Base-by-base conservation (phyloP, 2,329 filamentous ascomycete genomes). In the Neofusicoccum sp. region DNA sequence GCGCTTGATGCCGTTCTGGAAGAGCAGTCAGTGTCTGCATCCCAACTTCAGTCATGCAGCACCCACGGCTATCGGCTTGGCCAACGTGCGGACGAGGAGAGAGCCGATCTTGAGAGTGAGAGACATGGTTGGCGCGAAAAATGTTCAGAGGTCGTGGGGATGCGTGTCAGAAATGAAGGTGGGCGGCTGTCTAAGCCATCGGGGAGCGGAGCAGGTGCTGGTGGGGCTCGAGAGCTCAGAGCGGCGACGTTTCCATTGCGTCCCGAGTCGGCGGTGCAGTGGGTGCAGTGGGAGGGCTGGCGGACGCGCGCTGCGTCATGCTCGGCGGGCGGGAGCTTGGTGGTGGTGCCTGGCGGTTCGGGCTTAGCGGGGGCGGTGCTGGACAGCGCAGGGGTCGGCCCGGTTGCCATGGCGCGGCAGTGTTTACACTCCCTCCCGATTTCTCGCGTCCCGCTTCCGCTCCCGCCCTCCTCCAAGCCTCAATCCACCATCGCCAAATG, bases 91-190 rank as follows among this genome's bases (percentile, higher is more conserved):
- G 62, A 89, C 84, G 41, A 80, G 81, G 49, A 89, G 78, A 24
- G 86, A 88, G 33, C 83, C 84, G 66, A 89, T 81, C 71, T 89
- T 89, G 64, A 89, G 76, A 8, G 86, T 87, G 63, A 89, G 78
- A 63, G 84, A 86, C 85, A 87, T 87, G 64, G 41, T 69, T 28
- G 38, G 48, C 24, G 57, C 57, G 8, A 31, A 16, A 11, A 28
- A 24, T n/a, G 57, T 16, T 41, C 38, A 38, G 38, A 33, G 16
- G 20, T 26, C 16, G 34, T n/a, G 26, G 53, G 31, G 48, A 48
- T 20, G 20, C 20, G 45, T 20, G 43, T 33, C 6, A 12, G 14
- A 41, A 12, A 30, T 6, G 45, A 12, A 30, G 31, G 30, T 5
- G 6, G 41, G 26, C 30, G 24, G 16, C 8, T 20, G 34, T 49